Base-by-base conservation (phyloP, 1,284 basidiomycete species). In the Pholiota adiposa region DNA sequence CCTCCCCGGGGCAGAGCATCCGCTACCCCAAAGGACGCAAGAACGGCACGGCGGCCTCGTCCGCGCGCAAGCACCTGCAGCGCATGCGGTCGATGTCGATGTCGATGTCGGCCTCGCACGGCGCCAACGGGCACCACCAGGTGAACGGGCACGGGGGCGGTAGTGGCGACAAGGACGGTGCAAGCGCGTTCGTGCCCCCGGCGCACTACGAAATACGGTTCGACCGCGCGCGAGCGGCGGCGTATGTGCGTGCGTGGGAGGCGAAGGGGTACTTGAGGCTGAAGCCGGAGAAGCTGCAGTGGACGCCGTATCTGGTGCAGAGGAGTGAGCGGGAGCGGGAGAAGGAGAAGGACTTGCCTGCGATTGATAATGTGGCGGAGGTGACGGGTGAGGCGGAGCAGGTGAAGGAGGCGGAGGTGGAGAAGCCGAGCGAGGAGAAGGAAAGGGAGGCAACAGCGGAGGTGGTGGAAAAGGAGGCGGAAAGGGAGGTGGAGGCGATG, bases 231-330 rank as follows among this genome's bases (percentile, higher is more conserved):
- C 80, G 83, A 63, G 89, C 98, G 40, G 78, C 81, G 7, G 80
- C 79, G 38, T 91, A 90, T 70, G 68, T 98, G 56, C 74, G 74
- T 27, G 83, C 82, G 55, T 93, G 93, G 85, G 88, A 92, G 65
- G 75, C 78, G 19, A 98, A 97, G 74, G 91, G 90, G 0, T 92
- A 96, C 69, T 70, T 96, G 61, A 84, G 78, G 67, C 82, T 99
- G 54, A 87, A 85, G 63, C 89, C 95, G 0, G 94, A 96, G 69
- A 89, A 89, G 72, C 82, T 99, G 62, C 95, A 94, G 70, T 99
- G 97, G 93, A 96, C 90, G 63, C 97, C 97, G 4, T 98, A 97
- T 77, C 78, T 97, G 41, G 75, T 96, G 38, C 80, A 89, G 6
- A 77, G 88, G 62, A 81, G 78, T 43, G 78, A 78, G 68, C 81